phyloP scores from a whole-genome alignment of 2,329 filamentous ascomycete species.

The Chaetomiaceae sp. region DNA sequence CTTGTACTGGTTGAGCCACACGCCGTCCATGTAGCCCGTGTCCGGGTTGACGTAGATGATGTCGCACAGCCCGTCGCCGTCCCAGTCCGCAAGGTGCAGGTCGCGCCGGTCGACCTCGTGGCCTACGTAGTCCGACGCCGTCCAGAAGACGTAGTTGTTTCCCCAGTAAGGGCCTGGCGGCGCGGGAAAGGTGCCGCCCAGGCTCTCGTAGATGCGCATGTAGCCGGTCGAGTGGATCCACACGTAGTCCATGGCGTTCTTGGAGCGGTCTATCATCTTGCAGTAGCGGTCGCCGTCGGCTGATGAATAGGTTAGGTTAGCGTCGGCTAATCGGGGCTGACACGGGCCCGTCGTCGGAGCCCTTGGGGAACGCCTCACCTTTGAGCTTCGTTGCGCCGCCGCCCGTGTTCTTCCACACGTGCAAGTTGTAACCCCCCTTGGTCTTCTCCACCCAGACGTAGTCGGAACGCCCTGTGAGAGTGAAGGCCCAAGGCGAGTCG shows the following conservation, averaged over 20 bases:
- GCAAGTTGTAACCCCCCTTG: background rate
- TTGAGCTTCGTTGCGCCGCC: slow-evolving; percentile 5
- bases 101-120: slow-evolving; percentile 3
- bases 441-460: background rate
- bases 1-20: slow-evolving; percentile 5
- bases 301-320: too few species aligned
- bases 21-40: background rate
- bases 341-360: too few species aligned
- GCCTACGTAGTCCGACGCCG: background rate
- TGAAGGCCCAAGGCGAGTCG: background rate
- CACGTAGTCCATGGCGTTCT: slow-evolving; percentile 9
- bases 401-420: background rate
- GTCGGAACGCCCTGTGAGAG: background rate
- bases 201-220: slow-evolving; percentile 10
- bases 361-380: too few species aligned
- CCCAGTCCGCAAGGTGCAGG: slow-evolving; percentile 14
- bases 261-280: slow-evolving; percentile 9
- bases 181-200: slow-evolving; percentile 1
- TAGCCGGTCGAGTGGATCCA: slow-evolving; percentile 2
- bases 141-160: slow-evolving; percentile 2
- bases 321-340: too few species aligned
- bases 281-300: slow-evolving; percentile 13
- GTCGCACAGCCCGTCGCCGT: slow-evolving; percentile 16
- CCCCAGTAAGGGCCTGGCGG: slow-evolving; percentile 10
- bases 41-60: slow-evolving; percentile 1